Evolutionary conservation across 305 asterid genomes (phyloP), one percentile per base, ranked within the genome.

Genomic region (Vinca major): DNA sequence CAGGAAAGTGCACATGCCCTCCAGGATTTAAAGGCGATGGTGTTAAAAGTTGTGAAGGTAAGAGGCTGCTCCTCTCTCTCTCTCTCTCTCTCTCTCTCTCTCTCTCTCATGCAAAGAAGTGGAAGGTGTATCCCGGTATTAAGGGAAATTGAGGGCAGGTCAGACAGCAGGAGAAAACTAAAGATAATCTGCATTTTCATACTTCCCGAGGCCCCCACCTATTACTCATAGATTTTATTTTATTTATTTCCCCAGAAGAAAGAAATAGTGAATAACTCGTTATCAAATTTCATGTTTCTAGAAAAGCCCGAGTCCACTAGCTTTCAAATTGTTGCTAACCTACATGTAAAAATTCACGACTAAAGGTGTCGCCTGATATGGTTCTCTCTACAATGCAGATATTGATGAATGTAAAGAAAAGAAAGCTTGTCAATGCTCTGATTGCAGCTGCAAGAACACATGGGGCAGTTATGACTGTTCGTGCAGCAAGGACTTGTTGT

Each of bases 371-470:
- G 33, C 47, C 17, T 13, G 57, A 17, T 51, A 5, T 63, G 50
- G 26, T 13, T 36, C 14, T 40, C 45, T 20, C 53, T 2, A 50
- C 12, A 5, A 37, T 60, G 63, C 88, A 93, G 97, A 93, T 80
- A 72, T 91, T 58, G 83, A 93, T 72, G 99, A 93, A 80, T 93
- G 99, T 44, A 83, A 84, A 84, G 96, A 89, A 63, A 93, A 79
- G 87, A 91, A 84, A 80, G 99, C 94, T 21, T 93, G 99, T 50
- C 97, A 86, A 61, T 93, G 99, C 73, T 74, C 94, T n/a, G 96
- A 91, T 76, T 93, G 99, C 85, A 86, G 78, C 80, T 26, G 33
- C 33, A 26, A 26, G 33, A 26, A 26, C 33, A 26, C 33, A 26
- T 26, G 33, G 33, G 33, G 99, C 56, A 84, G 96, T 73, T 93